A percentile compares a stretch with the other conserved stretches of the same genome.
Evolutionary conservation across 495 filamentous ascomycete species (phyloP).

Genomic region (Penicillium silybi): DNA sequence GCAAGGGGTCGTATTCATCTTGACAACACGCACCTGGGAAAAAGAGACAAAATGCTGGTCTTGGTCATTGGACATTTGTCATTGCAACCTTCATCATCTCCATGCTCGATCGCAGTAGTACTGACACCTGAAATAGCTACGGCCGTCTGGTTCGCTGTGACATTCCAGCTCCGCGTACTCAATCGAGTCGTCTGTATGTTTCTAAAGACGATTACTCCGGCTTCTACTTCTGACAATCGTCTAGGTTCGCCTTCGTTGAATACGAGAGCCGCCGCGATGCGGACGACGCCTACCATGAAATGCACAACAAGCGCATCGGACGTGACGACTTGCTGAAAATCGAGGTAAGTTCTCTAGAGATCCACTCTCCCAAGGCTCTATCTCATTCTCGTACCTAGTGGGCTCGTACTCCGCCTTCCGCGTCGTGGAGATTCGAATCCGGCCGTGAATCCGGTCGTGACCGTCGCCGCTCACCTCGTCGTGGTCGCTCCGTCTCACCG

Average conservation of each 20-base stretch:
- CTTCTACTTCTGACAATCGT: slow-evolving; percentile 14
- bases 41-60: neutral
- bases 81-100: slow-evolving; percentile 6
- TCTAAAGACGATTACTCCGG: neutral
- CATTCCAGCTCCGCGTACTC: slow-evolving; percentile 92
- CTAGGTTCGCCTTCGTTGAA: slow-evolving; percentile 97
- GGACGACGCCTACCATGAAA: slow-evolving; percentile 99
- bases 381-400: slow-evolving; percentile 55
- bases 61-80: slow-evolving; percentile 14
- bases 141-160: slow-evolving; percentile 98
- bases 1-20: neutral
- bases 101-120: neutral
- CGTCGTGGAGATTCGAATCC: slow-evolving; percentile 97
- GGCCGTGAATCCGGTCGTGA: slow-evolving; percentile 73
- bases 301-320: slow-evolving; percentile 99
- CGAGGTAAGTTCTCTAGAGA: slow-evolving; percentile 59
- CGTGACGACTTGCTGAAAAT: slow-evolving; percentile 97
- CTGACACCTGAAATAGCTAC: slow-evolving; percentile 60
- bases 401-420: slow-evolving; percentile 96
- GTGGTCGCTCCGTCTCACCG: slow-evolving; percentile 67
- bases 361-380: neutral
- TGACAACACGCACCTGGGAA: neutral
- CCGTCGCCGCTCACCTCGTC: slow-evolving; percentile 71
- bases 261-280: slow-evolving; percentile 99
- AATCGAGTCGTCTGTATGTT: slow-evolving; percentile 89